Base-by-base conservation (phyloP, 2,329 filamentous ascomycete genomes). In the Hawksworthiomyces lignivorus region DNA sequence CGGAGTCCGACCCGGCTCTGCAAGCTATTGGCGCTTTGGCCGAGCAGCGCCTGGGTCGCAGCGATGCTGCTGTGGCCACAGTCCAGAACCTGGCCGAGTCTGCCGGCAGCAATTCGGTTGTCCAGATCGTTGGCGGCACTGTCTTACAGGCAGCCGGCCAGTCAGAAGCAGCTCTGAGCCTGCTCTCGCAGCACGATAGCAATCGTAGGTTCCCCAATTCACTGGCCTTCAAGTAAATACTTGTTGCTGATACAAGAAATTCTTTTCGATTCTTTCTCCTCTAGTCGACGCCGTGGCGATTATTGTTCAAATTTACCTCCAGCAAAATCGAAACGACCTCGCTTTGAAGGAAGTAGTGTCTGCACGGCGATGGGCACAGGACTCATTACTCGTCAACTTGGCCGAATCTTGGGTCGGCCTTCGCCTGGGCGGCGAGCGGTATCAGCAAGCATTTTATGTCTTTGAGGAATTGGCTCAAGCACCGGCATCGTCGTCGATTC, bases 401-500 rank as follows among this genome's bases (percentile, higher is more conserved):
- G 89, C 89, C 7, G 92, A 98, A 67, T 87, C 87, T 7, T 98
- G 90, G 92, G 85, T 95, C 49, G 89, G 88, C 21, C 64, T 97
- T 62, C 75, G 92, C 62, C 70, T 90, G 63, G 90, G 90, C 57
- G 89, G 89, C 52, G 88, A 95, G 54, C 92, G 87, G 62, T 97
- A 97, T 65, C 92, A 97, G 58, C 86, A 92, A 58, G 83, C 90
- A 15, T 97, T 94, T 65, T 97, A 98, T 70, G 90, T 97, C 47
- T 97, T 87, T 57, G 90, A 97, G 65, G 92, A 98, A 64, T 77
- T 97, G 36, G 90, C 92, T 5, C 87, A 94, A 58, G 82, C 86
- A 21, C 83, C 88, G 3, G 80, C 85, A 24, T 88, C 86, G 15
- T 81, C 87, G 36, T 86, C 86, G 14, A 73, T 82, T 39, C 73